Evolutionary conservation across 169 alveolate species (phyloP), one percentile per base, ranked within the genome.

Genomic region (Plasmodium vivax): DNA sequence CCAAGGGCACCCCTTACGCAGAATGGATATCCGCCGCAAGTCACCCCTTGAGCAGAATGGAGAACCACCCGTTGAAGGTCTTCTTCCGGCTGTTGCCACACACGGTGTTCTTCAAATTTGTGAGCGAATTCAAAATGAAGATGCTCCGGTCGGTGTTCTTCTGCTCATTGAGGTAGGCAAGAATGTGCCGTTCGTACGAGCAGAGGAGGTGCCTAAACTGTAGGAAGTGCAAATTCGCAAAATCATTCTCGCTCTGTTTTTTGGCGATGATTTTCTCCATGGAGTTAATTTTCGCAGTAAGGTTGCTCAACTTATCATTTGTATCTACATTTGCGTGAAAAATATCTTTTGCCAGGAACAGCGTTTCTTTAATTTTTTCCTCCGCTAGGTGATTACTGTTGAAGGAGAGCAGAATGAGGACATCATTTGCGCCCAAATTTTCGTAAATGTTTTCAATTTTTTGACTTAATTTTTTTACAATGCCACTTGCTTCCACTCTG

Each of bases 51-150:
- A 90, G 74, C 7, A 90, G 83, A 9, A 90, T 14, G 77, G 94
- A 90, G 45, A 90, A 90, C 94, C 94, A 90, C 5, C 94, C 94
- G 34, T 74, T 90, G 77, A 62, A 80, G n/a, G 51, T 62, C 38
- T 45, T 79, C 27, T 90, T 90, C 27, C 72, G 68, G 32, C 1
- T 23, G 30, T 80, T 80, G 7, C 45, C 38, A 47, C 68, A 74
- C 14, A 90, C 36, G 23, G 19, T 90, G 54, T 90, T 80, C 54
- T 68, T 90, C 32, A 90, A 56, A 79, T 38, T 79, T 12, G 84
- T 90, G 9, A 90, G 36, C 0, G 90, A 90, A 80, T 90, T 90
- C 73, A 90, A 58, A 58, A 90, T 90, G 12, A 58, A 90, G 10
- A 81, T 45, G 23, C 68, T 90, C 23, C 71, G 81, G 34, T 90